Conservation (phyloP, 768 basidiomycete genomes). For the Suillus discolor region DNA sequence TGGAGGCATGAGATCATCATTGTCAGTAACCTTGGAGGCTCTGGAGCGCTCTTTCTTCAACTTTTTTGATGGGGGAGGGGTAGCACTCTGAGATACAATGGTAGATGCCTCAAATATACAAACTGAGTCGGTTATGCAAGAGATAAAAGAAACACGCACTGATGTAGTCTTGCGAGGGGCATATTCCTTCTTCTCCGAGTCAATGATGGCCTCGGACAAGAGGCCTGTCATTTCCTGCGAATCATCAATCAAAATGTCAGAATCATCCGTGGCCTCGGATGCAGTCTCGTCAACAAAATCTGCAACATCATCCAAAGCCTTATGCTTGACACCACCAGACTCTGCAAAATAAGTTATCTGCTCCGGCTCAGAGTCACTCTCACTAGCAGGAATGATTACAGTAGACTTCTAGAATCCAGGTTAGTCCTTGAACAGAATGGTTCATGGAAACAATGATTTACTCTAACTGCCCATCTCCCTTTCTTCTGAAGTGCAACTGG, state of each 20-base stretch:
- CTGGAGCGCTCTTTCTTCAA: background rate
- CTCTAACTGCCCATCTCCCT: background rate
- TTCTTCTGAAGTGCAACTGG: background rate
- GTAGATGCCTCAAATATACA: background rate
- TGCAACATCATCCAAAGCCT: background rate
- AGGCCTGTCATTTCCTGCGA: background rate
- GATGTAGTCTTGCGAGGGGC: background rate
- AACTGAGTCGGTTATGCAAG: background rate
- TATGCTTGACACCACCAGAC: constrained; percentile 4
- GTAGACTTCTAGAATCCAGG: background rate
- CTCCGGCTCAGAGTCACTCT: background rate
- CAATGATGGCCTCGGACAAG: background rate
- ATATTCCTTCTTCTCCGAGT: background rate
- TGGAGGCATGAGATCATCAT: background rate
- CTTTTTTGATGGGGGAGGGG: background rate
- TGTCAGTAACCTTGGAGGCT: background rate
- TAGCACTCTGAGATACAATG: background rate
- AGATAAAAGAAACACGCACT: background rate
- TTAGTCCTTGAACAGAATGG: background rate
- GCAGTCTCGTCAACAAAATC: background rate
- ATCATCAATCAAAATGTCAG: background rate
- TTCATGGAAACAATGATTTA: background rate
- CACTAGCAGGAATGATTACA: background rate
- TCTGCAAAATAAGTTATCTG: background rate
- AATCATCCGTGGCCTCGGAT: background rate